Base-by-base conservation (phyloP, 73 alveolate species). In the Paraurostyla sp. region DNA sequence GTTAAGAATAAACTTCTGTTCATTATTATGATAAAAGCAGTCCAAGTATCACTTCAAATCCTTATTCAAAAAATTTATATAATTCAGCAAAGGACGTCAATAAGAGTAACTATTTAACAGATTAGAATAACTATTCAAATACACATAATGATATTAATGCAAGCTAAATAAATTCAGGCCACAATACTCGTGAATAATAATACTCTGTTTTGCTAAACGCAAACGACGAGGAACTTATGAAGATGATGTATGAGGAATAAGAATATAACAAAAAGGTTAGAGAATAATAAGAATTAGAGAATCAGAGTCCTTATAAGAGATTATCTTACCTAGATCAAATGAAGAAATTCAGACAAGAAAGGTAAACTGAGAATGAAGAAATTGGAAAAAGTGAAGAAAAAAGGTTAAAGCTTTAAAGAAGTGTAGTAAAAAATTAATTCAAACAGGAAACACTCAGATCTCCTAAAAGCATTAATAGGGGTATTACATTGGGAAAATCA, bases 11-110 rank as follows among this genome's bases (percentile, higher is more conserved):
- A 33, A 9, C 27, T 16, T 30, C 78, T 16, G 78, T 60, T 30
- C 49, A 60, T 4, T 60, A 60, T 25, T 60, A 13, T 60, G 78
- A 60, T 60, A 16, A 60, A 27, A 50, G 78, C 3, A 60, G 78
- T 25, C 78, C 78, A 9, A 60, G 78, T 60, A 27, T 60, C 3
- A 33, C 78, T 23, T 60, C 78, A 16, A 60, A 60, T 60, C 78
- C 78, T 9, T 60, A 30, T 33, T 27, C 6, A 60, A 60, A 29
- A 60, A 60, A 60, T 29, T 25, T 30, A 4, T 60, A 60, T 60
- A 60, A 60, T 23, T 60, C 78, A 9, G 78, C 78, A 9, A 30
- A 60, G 13, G 22, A 9, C 6, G 78, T 29, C 32, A 4, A 23
- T 9, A 7, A 60, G 7, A 25, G 52, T 27, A 60, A 50, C 25